Conservation (phyloP, 805 yeast species). For the Ogataea ganodermae region DNA sequence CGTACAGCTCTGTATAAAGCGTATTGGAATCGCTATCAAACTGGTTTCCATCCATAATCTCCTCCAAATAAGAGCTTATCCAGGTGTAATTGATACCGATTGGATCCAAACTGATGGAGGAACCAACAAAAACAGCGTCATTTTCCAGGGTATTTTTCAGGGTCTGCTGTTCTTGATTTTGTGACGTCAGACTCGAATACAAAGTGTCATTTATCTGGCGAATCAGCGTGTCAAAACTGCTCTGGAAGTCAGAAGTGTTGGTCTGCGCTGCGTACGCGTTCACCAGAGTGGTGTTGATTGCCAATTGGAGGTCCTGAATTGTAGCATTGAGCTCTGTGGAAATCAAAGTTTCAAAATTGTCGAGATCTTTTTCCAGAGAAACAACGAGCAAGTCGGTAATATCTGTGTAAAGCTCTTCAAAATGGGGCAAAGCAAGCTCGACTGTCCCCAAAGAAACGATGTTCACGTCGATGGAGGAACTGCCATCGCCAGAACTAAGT, state of each 20-base stretch:
- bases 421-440: neutral
- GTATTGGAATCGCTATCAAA: constrained; percentile 1
- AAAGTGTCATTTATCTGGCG: constrained; percentile 15
- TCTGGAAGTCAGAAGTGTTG: constrained; percentile 1
- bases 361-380: neutral
- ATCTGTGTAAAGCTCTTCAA: neutral
- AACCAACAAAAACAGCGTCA: constrained; percentile 20
- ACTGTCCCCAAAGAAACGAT: neutral
- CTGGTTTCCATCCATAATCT: neutral
- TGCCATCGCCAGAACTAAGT: neutral
- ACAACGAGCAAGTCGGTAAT: neutral
- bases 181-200: constrained; percentile 10
- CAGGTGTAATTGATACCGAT: constrained; percentile 20
- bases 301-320: constrained; percentile 1
- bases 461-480: neutral
- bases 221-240: constrained; percentile 7
- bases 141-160: constrained; percentile 13
- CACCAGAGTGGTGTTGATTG: constrained; percentile 15
- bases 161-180: constrained; percentile 9
- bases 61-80: constrained; percentile 14
- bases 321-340: constrained; percentile 7
- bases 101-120: constrained; percentile 10
- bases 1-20: constrained; percentile 7
- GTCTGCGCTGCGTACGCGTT: constrained; percentile 1
- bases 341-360: constrained; percentile 10